Evolutionary conservation across 495 filamentous ascomycete species (phyloP).

Genomic region (Xylaria sp.): DNA sequence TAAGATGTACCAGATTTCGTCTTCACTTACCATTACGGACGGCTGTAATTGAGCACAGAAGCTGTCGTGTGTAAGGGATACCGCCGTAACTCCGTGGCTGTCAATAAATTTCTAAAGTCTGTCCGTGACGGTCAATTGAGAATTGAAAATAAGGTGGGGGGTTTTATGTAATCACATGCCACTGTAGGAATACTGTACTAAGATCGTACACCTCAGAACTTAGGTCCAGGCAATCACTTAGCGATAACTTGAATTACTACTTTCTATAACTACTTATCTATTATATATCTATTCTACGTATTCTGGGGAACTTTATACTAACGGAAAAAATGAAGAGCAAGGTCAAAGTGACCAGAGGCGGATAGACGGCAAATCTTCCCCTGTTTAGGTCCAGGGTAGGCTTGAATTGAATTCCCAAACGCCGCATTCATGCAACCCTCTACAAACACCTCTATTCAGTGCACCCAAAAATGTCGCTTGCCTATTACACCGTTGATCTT

Average conservation of each 20-base stretch:
- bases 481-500: not conserved
- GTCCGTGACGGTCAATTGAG: not conserved
- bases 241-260: not conserved
- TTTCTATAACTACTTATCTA: not conserved
- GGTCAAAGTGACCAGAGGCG: not conserved
- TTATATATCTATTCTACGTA: not conserved
- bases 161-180: not conserved
- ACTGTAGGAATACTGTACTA: too few relatives aligned
- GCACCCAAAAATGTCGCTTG: not conserved
- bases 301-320: not conserved
- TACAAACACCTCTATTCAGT: not conserved
- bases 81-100: not conserved
- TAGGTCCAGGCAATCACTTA: too few relatives aligned
- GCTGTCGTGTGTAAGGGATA: not conserved
- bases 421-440: slow-evolving; percentile 8
- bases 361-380: not conserved
- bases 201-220: too few relatives aligned
- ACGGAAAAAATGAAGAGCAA: not conserved
- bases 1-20: slow-evolving; percentile 1
- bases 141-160: slow-evolving; percentile 3
- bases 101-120: not conserved
- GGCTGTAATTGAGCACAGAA: slow-evolving; percentile 1
- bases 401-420: slow-evolving; percentile 15
- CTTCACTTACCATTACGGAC: slow-evolving; percentile 24
- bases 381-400: not conserved